phyloP scores from a whole-genome alignment of 352 stramenopile genomes.

The Globisporangium middletonii region DNA sequence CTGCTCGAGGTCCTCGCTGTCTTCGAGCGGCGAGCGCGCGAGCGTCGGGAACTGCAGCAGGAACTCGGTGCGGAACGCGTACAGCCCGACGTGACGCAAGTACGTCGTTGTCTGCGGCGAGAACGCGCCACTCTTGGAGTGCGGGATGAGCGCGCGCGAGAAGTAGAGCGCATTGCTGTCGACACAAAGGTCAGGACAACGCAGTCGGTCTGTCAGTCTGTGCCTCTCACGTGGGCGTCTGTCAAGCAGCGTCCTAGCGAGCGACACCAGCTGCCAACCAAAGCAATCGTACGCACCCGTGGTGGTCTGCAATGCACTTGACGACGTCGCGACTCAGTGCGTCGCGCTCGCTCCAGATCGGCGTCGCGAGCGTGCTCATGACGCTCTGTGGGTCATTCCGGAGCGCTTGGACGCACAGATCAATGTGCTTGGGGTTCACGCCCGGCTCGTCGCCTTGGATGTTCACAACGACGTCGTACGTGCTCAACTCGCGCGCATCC shows the following conservation, averaged over 20 bases:
- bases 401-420: slow-evolving; percentile 56
- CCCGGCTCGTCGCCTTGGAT: slow-evolving; percentile 81
- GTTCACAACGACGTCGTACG: slow-evolving; percentile 79
- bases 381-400: slow-evolving; percentile 37
- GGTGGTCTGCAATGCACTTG: slow-evolving; percentile 63
- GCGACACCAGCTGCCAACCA: background rate
- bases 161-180: slow-evolving; percentile 81
- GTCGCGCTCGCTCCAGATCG: slow-evolving; percentile 48
- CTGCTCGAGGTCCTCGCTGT: slow-evolving; percentile 76
- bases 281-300: slow-evolving; percentile 28
- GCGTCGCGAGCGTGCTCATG: slow-evolving; percentile 76
- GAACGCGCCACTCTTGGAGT: slow-evolving; percentile 61
- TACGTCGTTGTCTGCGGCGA: slow-evolving; percentile 39
- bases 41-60: slow-evolving; percentile 63
- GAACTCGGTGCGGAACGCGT: slow-evolving; percentile 75
- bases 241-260: no score
- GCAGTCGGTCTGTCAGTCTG: background rate
- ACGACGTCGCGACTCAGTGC: slow-evolving; percentile 61
- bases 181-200: background rate
- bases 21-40: slow-evolving; percentile 42
- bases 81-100: slow-evolving; percentile 75
- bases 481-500: slow-evolving; percentile 26
- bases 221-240: no score
- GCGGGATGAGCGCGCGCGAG: slow-evolving; percentile 71
- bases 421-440: slow-evolving; percentile 74